phyloP scores from a whole-genome alignment of 2,329 filamentous ascomycete species.

The Verticillium albo-atrum region DNA sequence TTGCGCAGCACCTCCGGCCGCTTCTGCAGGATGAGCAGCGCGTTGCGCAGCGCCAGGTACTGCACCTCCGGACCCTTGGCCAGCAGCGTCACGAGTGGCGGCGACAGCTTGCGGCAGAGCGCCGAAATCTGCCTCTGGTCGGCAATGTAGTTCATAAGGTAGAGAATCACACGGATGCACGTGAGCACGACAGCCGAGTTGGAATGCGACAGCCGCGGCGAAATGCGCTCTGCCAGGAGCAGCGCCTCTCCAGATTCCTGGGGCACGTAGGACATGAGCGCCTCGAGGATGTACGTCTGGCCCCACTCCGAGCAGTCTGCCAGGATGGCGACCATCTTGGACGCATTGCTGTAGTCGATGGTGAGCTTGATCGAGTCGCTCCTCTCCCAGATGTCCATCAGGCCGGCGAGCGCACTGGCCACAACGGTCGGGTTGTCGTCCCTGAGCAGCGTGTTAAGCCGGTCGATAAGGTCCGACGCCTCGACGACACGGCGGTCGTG shows the following conservation, averaged over 20 bases:
- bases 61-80: conserved; percentile 98
- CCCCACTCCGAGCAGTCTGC: conserved; percentile 99
- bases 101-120: conserved; percentile 88
- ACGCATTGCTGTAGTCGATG: conserved; percentile 95
- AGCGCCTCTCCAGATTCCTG: conserved; percentile 85
- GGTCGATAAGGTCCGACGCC: conserved; percentile 84
- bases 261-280: conserved; percentile 95
- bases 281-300: conserved; percentile 96
- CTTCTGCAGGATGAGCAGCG: conserved; percentile 86
- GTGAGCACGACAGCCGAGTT: conserved; percentile 96
- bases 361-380: conserved; percentile 97
- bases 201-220: conserved; percentile 92
- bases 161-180: conserved; percentile 92
- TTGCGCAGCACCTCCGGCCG: conserved; percentile 90
- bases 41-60: conserved; percentile 90
- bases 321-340: conserved; percentile 94
- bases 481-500: conserved; percentile 91
- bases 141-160: conserved; percentile 97
- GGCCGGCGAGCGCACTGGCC: conserved; percentile 80
- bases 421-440: conserved; percentile 98
- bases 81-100: conserved; percentile 87
- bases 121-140: conserved; percentile 84
- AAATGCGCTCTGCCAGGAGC: conserved; percentile 86
- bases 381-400: conserved; percentile 98
- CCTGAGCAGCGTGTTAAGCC: conserved; percentile 80